Percentiles rank a stretch among this genome's conserved stretches.
These are phyloP conservation scores for Monosporascus sp. DNA, from an alignment of 2,329 filamentous ascomycete genomes.

Conservation along the genomic window DNA sequence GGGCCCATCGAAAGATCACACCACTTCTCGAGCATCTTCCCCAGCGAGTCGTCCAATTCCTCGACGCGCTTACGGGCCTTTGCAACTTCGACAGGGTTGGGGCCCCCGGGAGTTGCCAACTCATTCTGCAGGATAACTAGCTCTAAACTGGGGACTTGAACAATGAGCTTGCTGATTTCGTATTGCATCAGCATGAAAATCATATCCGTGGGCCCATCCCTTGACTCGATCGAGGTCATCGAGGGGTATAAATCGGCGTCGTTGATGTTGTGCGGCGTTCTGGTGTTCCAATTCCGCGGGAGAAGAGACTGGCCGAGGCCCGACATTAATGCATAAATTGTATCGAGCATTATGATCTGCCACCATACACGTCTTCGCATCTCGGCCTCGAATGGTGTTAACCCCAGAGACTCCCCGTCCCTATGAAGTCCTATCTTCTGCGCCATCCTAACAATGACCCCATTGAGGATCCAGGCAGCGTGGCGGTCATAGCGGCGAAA, in stretches of 20 bases:
- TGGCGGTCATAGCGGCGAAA: conserved; percentile 54
- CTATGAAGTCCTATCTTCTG: conserved; percentile 63
- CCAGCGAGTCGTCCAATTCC: conserved; percentile 36
- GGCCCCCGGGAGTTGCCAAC: conserved; percentile 22
- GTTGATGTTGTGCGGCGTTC: conserved; percentile 51
- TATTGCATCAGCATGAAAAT: conserved; percentile 47
- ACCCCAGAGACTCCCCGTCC: conserved; percentile 50
- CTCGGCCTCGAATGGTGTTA: conserved; percentile 59
- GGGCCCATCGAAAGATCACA: conserved; percentile 47
- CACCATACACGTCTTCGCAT: conserved; percentile 65
- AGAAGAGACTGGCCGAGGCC: conserved; percentile 49
- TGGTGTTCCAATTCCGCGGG: conserved; percentile 50
- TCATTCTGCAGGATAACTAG: conserved; percentile 42
- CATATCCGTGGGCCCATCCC: conserved; percentile 57
- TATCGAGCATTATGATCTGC: conserved; percentile 55
- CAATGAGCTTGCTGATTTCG: conserved; percentile 44
- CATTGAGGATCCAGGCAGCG: conserved; percentile 55
- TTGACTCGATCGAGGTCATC: conserved; percentile 43
- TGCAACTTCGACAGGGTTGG: conserved; percentile 26
- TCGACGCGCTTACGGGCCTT: conserved; percentile 37
- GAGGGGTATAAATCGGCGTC: conserved; percentile 52
- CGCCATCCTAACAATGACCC: conserved; percentile 56
- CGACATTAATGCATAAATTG: conserved; percentile 51
- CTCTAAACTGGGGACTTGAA: conserved; percentile 44
- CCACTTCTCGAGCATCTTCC: conserved; percentile 42